phyloP scores from a whole-genome alignment of 306 rosid genomes.

The Cicer yamashitae region DNA sequence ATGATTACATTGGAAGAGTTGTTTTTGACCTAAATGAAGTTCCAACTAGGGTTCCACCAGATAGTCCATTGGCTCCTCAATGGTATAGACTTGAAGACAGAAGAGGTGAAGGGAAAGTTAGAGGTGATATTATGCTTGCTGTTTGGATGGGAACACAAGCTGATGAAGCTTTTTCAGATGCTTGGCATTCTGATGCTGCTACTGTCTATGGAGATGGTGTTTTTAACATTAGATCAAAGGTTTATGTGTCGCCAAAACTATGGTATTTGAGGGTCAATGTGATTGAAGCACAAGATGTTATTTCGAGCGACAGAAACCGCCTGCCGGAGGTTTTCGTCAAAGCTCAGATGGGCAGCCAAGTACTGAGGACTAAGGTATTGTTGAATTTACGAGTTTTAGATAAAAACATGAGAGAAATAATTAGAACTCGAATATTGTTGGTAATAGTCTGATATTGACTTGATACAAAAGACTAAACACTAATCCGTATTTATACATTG shows the following conservation, averaged over 20 bases:
- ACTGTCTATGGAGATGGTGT: slow-evolving; percentile 83
- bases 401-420: not conserved
- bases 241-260: slow-evolving; percentile 89
- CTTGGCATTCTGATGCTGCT: slow-evolving; percentile 96
- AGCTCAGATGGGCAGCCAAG: slow-evolving; percentile 88
- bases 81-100: slow-evolving; percentile 88
- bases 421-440: not conserved
- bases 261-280: slow-evolving; percentile 88
- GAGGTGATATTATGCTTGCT: slow-evolving; percentile 92
- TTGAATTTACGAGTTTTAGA: not conserved
- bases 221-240: slow-evolving; percentile 83
- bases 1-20: slow-evolving; percentile 85
- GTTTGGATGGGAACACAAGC: slow-evolving; percentile 99
- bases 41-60: slow-evolving; percentile 93
- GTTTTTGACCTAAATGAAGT: slow-evolving; percentile 83
- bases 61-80: slow-evolving; percentile 91
- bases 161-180: slow-evolving; percentile 91
- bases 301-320: slow-evolving; percentile 73
- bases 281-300: slow-evolving; percentile 91
- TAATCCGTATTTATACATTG: not conserved
- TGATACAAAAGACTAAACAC: not conserved
- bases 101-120: slow-evolving; percentile 71
- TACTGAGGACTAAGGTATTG: slow-evolving; percentile 65
- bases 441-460: not conserved
- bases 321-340: slow-evolving; percentile 74